A percentile compares a stretch with the other conserved stretches of the same genome.
These are phyloP conservation scores for Aegilops longissima DNA, from an alignment of 176 grass and related monocot genomes.

Conservation along the genomic window DNA sequence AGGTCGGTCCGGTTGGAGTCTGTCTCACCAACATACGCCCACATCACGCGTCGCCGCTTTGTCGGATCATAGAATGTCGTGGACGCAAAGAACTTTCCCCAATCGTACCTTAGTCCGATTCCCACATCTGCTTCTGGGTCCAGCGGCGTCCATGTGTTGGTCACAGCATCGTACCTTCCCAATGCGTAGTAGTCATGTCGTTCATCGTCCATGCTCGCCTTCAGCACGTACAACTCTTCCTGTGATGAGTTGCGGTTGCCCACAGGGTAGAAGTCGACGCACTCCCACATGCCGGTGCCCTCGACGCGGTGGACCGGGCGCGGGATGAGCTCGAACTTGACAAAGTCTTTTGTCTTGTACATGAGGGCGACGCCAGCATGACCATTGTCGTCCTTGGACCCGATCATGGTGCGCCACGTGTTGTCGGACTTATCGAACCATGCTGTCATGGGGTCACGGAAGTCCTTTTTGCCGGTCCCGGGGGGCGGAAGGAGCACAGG, in stretches of 20 bases:
- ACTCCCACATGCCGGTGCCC: slow-evolving; percentile 8
- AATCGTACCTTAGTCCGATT: slow-evolving; percentile 64
- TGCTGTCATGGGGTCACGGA: neutral
- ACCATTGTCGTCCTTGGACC: neutral
- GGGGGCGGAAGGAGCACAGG: neutral
- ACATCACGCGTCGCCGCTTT: slow-evolving; percentile 52
- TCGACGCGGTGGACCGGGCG: neutral
- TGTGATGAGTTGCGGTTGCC: neutral
- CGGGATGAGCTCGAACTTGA: neutral
- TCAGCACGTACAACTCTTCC: neutral
- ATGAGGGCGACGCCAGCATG: neutral
- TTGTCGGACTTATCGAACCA: neutral
- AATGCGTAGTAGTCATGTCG: slow-evolving; percentile 78
- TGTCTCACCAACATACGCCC: slow-evolving; percentile 73
- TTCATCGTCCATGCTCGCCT: neutral
- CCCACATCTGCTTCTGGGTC: slow-evolving; percentile 60
- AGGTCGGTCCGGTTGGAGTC: slow-evolving; percentile 67
- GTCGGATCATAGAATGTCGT: slow-evolving; percentile 65
- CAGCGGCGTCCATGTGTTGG: slow-evolving; percentile 57
- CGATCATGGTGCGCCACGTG: neutral
- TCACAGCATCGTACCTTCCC: slow-evolving; percentile 46
- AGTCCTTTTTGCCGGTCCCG: neutral
- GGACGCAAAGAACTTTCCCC: slow-evolving; percentile 69
- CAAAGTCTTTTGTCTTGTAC: neutral
- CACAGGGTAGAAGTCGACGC: neutral